phyloP scores from a whole-genome alignment of 2,329 filamentous ascomycete genomes.

The Monilinia aucupariae region DNA sequence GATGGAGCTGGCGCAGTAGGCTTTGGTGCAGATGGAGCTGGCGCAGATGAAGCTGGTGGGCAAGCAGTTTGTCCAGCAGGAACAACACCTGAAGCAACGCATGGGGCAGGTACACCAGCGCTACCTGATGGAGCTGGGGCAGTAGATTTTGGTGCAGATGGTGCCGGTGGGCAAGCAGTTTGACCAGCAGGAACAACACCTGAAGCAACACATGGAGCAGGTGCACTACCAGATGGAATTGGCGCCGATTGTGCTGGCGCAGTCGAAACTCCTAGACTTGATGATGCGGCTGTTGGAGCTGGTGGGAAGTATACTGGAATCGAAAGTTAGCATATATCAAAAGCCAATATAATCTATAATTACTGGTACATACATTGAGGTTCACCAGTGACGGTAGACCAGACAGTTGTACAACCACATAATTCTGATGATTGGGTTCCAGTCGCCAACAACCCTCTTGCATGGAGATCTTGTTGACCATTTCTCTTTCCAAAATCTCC shows the following conservation, averaged over 20 bases:
- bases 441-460: constrained; percentile 36
- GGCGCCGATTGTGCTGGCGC: neutral
- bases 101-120: neutral
- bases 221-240: neutral
- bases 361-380: constrained; percentile 51
- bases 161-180: neutral
- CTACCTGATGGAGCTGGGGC: neutral
- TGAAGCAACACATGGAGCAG: neutral
- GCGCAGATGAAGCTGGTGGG: neutral
- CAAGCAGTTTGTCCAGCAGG: neutral
- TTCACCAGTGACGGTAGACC: constrained; percentile 63
- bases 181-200: neutral
- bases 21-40: constrained; percentile 21
- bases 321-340: neutral
- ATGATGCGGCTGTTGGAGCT: constrained; percentile 25
- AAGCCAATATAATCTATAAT: neutral
- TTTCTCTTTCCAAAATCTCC: constrained; percentile 47
- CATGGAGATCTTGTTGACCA: constrained; percentile 54
- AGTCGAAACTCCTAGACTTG: constrained; percentile 4
- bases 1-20: neutral
- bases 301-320: constrained; percentile 28
- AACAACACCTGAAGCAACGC: neutral
- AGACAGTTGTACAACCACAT: constrained; percentile 71
- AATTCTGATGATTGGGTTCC: constrained; percentile 36
- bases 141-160: neutral